phyloP scores from a whole-genome alignment of 108 stramenopile species.

The Nitzschia sp. region DNA sequence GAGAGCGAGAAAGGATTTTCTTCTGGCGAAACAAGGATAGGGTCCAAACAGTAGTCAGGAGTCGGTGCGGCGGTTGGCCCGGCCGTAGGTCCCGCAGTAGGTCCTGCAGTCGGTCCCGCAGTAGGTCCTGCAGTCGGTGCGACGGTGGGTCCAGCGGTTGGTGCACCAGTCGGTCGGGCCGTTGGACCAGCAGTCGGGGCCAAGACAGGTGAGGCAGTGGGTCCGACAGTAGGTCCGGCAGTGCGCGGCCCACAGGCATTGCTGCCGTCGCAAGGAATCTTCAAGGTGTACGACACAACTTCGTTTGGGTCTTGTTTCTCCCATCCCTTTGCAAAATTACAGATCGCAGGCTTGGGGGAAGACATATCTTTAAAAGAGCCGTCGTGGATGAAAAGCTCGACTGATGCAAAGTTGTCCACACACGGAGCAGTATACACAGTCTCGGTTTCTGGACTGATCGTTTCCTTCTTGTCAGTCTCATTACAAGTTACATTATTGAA shows the following conservation, averaged over 20 bases:
- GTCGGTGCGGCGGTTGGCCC: conserved; percentile 16
- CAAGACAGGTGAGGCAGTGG: not conserved
- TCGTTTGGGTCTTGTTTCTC: not conserved
- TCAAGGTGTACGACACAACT: not conserved
- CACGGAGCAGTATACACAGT: not conserved
- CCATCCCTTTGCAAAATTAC: not conserved
- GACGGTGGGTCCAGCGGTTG: conserved; percentile 5
- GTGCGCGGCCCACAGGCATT: not conserved
- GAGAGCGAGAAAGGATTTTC: too few species aligned
- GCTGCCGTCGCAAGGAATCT: conserved; percentile 11
- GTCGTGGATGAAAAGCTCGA: not conserved
- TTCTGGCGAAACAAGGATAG: not conserved
- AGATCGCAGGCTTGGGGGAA: not conserved
- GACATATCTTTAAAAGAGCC: not conserved
- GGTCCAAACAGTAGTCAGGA: conserved; percentile 5
- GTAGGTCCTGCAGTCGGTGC: conserved; percentile 18
- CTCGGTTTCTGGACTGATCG: not conserved
- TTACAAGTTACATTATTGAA: not conserved
- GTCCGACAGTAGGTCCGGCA: conserved; percentile 3
- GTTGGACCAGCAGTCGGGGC: not conserved
- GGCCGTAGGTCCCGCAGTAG: not conserved
- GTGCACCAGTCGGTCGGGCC: not conserved
- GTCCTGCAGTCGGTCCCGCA: conserved; percentile 13
- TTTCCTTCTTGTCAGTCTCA: not conserved
- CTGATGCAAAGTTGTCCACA: not conserved